Conservation (phyloP, 106 monocot species). For the Allium fistulosum region DNA sequence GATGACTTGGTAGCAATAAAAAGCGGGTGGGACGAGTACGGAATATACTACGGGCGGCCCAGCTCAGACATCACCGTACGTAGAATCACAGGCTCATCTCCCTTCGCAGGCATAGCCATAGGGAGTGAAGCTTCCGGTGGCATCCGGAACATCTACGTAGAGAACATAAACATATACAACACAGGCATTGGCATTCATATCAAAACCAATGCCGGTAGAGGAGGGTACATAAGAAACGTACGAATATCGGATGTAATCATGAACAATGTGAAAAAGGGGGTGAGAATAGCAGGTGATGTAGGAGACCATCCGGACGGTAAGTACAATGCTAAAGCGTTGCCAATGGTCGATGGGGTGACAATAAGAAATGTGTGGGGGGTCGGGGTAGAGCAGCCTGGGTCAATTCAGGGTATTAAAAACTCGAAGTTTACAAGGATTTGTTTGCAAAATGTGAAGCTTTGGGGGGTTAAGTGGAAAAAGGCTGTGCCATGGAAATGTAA, state of each 20-base stretch:
- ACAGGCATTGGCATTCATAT: conserved; percentile 58
- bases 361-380: conserved; percentile 62
- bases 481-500: conserved; percentile 30
- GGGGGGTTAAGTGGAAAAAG: neutral
- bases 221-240: conserved; percentile 56
- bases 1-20: conserved; percentile 56
- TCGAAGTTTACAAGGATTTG: conserved; percentile 52
- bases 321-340: conserved; percentile 32
- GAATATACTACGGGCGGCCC: conserved; percentile 48
- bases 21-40: conserved; percentile 79
- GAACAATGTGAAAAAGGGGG: conserved; percentile 39
- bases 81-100: conserved; percentile 50
- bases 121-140: conserved; percentile 61
- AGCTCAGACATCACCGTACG: conserved; percentile 41
- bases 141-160: conserved; percentile 30
- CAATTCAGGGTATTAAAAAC: conserved; percentile 42
- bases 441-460: conserved; percentile 46
- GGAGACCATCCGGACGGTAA: conserved; percentile 58
- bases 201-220: conserved; percentile 53
- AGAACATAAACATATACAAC: conserved; percentile 32
- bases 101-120: conserved; percentile 45
- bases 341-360: conserved; percentile 38
- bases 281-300: conserved; percentile 50
- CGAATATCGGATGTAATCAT: conserved; percentile 30
- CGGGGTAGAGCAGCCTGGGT: conserved; percentile 34